These are phyloP conservation scores for Candida sakaeoensis DNA, from an alignment of 805 yeast genomes.

Conservation along the genomic window DNA sequence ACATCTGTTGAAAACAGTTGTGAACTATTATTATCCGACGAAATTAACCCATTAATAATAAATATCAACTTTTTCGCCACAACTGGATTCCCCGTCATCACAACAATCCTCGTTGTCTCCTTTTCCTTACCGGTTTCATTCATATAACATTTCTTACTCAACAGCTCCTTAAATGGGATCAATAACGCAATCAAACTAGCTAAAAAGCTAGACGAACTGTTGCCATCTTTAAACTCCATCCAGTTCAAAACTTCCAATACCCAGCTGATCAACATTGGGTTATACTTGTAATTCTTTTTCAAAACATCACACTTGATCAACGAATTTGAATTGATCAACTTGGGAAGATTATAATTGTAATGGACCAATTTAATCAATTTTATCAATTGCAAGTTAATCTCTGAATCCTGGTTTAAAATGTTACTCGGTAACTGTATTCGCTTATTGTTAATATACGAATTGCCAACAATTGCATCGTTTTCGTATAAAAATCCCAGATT, in stretches of 20 bases:
- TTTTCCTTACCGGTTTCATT: constrained; percentile 17
- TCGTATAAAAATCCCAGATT: constrained; percentile 12
- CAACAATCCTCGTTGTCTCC: constrained; percentile 46
- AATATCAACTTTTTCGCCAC: constrained; percentile 58
- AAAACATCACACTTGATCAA: constrained; percentile 24
- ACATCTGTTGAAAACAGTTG: constrained; percentile 1
- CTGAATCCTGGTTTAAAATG: constrained; percentile 41
- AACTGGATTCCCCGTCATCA: constrained; percentile 57
- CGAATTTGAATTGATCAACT: constrained; percentile 39
- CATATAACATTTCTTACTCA: constrained; percentile 30
- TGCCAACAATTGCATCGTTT: constrained; percentile 3
- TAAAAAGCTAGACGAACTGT: constrained; percentile 34
- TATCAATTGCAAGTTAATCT: constrained; percentile 35
- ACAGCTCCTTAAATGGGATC: constrained; percentile 35
- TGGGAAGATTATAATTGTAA: constrained; percentile 42
- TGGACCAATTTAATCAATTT: constrained; percentile 36
- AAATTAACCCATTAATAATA: constrained; percentile 48
- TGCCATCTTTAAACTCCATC: constrained; percentile 54
- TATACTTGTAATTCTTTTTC: constrained; percentile 16
- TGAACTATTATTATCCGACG: no score
- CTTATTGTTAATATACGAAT: constrained; percentile 24
- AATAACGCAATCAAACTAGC: constrained; percentile 47
- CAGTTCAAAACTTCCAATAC: constrained; percentile 49
- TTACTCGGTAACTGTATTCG: constrained; percentile 35
- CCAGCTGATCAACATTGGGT: constrained; percentile 46